Base-by-base conservation (phyloP, 208 protist species). In the Wallacemonas collosoma region DNA sequence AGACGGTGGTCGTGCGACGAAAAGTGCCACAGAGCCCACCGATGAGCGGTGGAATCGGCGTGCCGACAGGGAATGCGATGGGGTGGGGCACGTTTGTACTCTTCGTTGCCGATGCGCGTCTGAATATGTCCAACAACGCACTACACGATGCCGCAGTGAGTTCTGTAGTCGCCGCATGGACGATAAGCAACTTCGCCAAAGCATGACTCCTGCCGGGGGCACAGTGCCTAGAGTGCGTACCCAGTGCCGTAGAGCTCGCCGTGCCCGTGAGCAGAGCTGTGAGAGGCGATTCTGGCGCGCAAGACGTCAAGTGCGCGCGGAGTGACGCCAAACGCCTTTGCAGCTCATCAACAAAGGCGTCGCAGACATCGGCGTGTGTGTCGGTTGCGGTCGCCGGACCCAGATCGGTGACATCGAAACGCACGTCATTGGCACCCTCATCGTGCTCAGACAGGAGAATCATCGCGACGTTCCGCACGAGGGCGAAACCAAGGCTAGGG, bases 191-290 rank as follows among this genome's bases (percentile, higher is more conserved):
- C 45, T 50, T 50, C 8, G 45, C 45, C 45, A 50, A 14, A 12
- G 45, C 45, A 0, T 12, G 63, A 51, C 53, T 67, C 17, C 60
- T 62, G 15, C 82, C 63, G 53, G 81, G 67, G 45, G 26, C 26
- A 50, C 45, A 12, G 45, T 50, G 8, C 6, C 12, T 12, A 50
- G 45, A 50, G 45, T 50, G 8, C 8, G 8, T 12, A 12, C 45
- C 1, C 45, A 6, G 8, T 50, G 6, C 45, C 45, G 12, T 12
- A 50, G 7, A 8, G 14, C 6, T 36, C 53, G 53, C 14, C 6
- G 53, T n/a, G 53, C 53, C 14, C 14, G 53, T 38, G 6, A 58
- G 53, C 53, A 58, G 9, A 7, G 11, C 26, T 8, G 53, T 58
- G 53, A 58, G 53, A 36, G 53, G 6, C 1, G 53, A 8, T 15